A percentile compares a stretch with the other conserved stretches of the same genome.
These are phyloP conservation scores for Nematocida sp. DNA, from an alignment of 371 early-diverging fungal genomes.

Conservation along the genomic window DNA sequence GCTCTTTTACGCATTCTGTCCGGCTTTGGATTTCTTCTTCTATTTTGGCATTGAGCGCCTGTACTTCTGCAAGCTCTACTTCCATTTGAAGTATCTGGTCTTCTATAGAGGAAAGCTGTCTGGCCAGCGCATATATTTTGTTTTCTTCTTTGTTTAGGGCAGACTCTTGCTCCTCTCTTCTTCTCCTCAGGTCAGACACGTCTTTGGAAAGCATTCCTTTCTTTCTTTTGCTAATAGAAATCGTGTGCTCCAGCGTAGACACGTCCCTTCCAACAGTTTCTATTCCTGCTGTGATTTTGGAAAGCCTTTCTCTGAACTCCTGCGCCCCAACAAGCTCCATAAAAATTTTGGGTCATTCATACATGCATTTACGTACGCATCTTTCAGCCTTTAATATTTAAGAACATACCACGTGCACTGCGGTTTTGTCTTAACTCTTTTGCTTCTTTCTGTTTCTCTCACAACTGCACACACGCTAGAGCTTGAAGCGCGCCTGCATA, in stretches of 20 bases:
- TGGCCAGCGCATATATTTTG: conserved; percentile 20
- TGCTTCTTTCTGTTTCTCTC: no score
- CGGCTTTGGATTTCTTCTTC: neutral
- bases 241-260: conserved; percentile 1
- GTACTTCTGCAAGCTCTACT: conserved; percentile 23
- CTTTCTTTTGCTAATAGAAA: conserved; percentile 24
- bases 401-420: no score
- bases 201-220: conserved; percentile 23
- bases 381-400: neutral
- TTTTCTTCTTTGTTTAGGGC: conserved; percentile 46
- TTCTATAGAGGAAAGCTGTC: conserved; percentile 20
- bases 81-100: conserved; percentile 35
- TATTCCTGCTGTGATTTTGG: neutral
- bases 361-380: no score
- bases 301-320: conserved; percentile 13
- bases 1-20: conserved; percentile 21
- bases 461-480: no score
- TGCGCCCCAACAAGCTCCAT: neutral
- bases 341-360: neutral
- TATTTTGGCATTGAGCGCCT: neutral
- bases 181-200: conserved; percentile 33
- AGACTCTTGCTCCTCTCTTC: conserved; percentile 37
- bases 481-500: no score
- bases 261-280: conserved; percentile 1
- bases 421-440: no score